These are phyloP conservation scores for Pisolithus sp. DNA, from an alignment of 768 basidiomycete species.

Conservation along the genomic window DNA sequence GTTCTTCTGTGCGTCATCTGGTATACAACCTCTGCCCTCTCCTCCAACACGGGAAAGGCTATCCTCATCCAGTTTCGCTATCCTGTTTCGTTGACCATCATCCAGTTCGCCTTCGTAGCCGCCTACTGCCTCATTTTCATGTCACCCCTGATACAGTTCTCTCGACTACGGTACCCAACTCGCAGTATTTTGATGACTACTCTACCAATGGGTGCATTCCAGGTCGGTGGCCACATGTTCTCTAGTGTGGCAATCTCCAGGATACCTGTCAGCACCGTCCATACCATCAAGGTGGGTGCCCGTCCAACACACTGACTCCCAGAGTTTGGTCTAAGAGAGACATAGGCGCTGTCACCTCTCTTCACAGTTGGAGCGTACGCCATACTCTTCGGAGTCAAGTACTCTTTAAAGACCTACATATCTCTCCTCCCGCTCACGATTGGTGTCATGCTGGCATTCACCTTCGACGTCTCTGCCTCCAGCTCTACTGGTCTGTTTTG, in stretches of 20 bases:
- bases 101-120: constrained; percentile 95
- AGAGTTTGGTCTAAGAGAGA: constrained; percentile 1
- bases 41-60: constrained; percentile 94
- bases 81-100: constrained; percentile 93
- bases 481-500: constrained; percentile 84
- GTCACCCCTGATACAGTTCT: constrained; percentile 63
- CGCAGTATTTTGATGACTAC: constrained; percentile 69
- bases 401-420: constrained; percentile 85
- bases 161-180: constrained; percentile 65
- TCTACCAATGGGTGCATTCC: constrained; percentile 94
- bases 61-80: constrained; percentile 91
- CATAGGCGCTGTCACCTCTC: constrained; percentile 88
- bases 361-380: constrained; percentile 98
- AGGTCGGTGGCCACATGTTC: constrained; percentile 97
- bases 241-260: constrained; percentile 95
- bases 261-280: constrained; percentile 95
- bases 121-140: constrained; percentile 80
- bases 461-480: constrained; percentile 86
- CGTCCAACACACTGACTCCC: neutral
- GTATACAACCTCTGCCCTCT: constrained; percentile 90
- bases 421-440: constrained; percentile 91
- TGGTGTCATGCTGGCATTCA: constrained; percentile 97
- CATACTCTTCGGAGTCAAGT: constrained; percentile 86
- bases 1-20: constrained; percentile 80
- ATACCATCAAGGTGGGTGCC: constrained; percentile 87